Evolutionary conservation across 2,329 filamentous ascomycete species (phyloP).

Genomic region (Fusarium sp.): DNA sequence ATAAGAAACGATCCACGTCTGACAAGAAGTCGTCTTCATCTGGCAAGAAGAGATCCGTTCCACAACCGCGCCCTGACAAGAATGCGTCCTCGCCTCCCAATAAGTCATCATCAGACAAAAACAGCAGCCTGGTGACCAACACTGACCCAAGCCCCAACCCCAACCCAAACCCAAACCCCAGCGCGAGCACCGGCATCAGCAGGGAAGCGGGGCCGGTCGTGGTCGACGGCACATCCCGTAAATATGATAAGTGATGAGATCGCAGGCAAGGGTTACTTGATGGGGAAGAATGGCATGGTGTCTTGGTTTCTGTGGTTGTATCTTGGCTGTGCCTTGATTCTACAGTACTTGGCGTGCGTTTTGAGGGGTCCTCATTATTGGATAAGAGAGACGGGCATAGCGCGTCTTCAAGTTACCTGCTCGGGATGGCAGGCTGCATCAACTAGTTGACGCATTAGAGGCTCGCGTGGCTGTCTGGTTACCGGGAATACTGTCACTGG

Average conservation of each 20-base stretch:
- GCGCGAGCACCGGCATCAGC: constrained; percentile 5
- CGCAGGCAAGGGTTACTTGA: not conserved
- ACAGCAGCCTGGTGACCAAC: not conserved
- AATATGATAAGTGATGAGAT: constrained; percentile 16
- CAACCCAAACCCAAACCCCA: too few species aligned
- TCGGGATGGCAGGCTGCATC: constrained; percentile 15
- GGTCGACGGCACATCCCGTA: constrained; percentile 40
- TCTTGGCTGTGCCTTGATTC: not conserved
- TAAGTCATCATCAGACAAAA: constrained; percentile 19
- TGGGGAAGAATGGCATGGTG: constrained; percentile 1
- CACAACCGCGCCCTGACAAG: constrained; percentile 24
- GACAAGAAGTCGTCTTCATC: constrained; percentile 28
- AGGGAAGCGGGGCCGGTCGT: constrained; percentile 33
- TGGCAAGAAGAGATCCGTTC: constrained; percentile 21
- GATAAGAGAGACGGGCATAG: constrained; percentile 8
- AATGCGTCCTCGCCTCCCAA: constrained; percentile 19
- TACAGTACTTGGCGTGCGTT: not conserved
- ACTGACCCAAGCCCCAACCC: too few species aligned
- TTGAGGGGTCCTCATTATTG: not conserved
- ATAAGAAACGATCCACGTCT: constrained; percentile 25
- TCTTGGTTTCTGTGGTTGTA: not conserved
- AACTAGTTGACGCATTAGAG: constrained; percentile 3
- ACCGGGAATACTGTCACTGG: not conserved
- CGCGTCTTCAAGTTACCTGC: constrained; percentile 4
- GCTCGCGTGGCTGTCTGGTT: not conserved